These are phyloP conservation scores for Hirsutella thompsonii DNA, from an alignment of 2,329 filamentous ascomycete genomes.

Conservation along the genomic window DNA sequence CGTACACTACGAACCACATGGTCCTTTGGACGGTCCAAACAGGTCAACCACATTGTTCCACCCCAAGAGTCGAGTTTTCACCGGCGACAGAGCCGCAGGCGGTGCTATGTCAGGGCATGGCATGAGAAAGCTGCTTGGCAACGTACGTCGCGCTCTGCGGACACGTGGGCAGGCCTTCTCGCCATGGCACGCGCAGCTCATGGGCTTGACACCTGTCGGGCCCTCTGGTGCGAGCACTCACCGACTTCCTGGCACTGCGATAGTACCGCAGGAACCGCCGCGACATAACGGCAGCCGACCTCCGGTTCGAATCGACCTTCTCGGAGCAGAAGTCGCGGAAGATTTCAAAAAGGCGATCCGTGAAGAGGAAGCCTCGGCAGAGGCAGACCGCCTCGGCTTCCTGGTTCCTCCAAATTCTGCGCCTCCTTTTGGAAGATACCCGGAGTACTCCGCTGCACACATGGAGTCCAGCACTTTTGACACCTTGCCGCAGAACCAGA, in stretches of 20 bases:
- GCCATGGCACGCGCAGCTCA: conserved; percentile 31
- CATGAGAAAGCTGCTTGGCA: conserved; percentile 77
- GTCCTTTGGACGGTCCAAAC: conserved; percentile 28
- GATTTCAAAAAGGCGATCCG: conserved; percentile 67
- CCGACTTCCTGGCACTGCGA: conserved; percentile 43
- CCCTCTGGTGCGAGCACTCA: conserved; percentile 42
- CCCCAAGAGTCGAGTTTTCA: conserved; percentile 20
- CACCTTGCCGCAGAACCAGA: conserved; percentile 17
- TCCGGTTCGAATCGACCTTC: conserved; percentile 62
- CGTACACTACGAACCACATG: conserved; percentile 51
- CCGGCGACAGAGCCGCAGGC: conserved; percentile 34
- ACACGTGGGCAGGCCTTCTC: conserved; percentile 35
- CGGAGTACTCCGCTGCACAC: conserved; percentile 30
- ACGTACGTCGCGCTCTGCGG: conserved; percentile 71
- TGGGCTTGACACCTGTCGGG: conserved; percentile 34
- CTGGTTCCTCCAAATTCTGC: conserved; percentile 12
- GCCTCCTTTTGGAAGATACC: conserved; percentile 14
- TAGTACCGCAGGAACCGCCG: conserved; percentile 42
- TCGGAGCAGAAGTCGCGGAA: conserved; percentile 67
- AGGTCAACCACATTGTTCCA: conserved; percentile 42
- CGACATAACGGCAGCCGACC: conserved; percentile 30
- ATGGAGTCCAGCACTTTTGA: conserved; percentile 26
- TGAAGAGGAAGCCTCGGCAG: conserved; percentile 46
- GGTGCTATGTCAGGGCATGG: conserved; percentile 57
- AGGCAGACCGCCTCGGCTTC: conserved; percentile 10